Evolutionary conservation across 192 early-diverging fungal genomes (phyloP).

Genomic region (Coemansia sp.): DNA sequence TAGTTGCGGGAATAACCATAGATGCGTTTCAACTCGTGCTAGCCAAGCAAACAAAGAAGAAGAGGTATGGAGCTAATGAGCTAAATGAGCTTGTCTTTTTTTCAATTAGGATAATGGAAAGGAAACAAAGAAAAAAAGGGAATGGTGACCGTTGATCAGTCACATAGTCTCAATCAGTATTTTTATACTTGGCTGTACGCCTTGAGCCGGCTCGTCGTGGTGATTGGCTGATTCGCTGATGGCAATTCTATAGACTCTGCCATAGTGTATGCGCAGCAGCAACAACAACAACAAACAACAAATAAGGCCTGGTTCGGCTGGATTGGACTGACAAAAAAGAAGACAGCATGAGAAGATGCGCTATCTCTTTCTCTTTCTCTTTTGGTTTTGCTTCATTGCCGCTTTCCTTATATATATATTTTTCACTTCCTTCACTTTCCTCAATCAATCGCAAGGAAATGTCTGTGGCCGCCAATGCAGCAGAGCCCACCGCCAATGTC

Average conservation of each 20-base stretch:
- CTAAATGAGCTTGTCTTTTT: too few relatives aligned
- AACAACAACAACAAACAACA: not conserved
- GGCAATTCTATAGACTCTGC: not conserved
- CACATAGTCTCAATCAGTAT: too few relatives aligned
- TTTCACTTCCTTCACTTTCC: not conserved
- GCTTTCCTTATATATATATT: not conserved
- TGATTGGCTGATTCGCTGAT: too few relatives aligned
- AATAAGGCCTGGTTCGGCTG: not conserved
- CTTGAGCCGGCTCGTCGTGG: not conserved
- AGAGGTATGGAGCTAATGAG: not conserved
- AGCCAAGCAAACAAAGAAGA: not conserved
- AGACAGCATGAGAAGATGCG: too few relatives aligned
- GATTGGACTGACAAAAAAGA: not conserved
- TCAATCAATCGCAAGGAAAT: not conserved
- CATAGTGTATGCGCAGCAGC: not conserved
- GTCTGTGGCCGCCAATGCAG: too few relatives aligned
- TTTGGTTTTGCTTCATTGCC: constrained; percentile 1
- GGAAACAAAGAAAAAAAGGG: not conserved
- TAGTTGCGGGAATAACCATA: constrained; percentile 23
- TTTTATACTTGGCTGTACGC: too few relatives aligned
- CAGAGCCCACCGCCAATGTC: not conserved
- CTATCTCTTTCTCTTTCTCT: constrained; percentile 1
- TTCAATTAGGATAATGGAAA: not conserved
- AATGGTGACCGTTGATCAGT: not conserved
- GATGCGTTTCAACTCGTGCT: not conserved